Conservation (phyloP, 192 early-diverging fungal genomes). For the Backusella sp. region DNA sequence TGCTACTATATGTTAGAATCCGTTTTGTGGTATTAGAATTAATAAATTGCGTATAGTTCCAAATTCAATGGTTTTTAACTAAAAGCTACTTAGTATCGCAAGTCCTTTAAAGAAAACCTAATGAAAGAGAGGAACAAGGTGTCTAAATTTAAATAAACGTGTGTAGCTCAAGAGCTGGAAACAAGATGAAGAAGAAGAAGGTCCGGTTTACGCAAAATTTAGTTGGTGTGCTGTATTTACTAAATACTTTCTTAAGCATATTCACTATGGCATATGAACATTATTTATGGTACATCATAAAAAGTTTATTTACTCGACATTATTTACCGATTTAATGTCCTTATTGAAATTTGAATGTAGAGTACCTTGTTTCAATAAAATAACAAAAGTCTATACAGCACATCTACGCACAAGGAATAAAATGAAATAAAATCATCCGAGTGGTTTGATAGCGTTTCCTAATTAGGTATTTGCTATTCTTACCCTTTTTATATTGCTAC, state of each 20-base stretch:
- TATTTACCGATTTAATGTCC: neutral
- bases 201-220: neutral
- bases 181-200: neutral
- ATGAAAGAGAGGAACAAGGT: neutral
- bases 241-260: too few relatives aligned
- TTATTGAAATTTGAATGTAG: neutral
- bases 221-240: neutral
- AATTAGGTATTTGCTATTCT: neutral
- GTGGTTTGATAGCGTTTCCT: neutral
- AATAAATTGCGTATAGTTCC: neutral
- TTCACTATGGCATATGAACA: neutral
- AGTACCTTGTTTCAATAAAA: neutral
- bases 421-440: neutral
- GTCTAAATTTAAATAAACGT: neutral
- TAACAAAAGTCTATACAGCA: too few relatives aligned
- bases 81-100: neutral
- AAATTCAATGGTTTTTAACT: neutral
- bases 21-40: neutral
- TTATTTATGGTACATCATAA: neutral
- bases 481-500: neutral
- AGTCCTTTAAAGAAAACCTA: neutral
- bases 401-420: neutral
- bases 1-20: neutral
- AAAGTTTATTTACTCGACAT: neutral
- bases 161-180: neutral